Percentiles rank a stretch among this genome's conserved stretches.
Conservation (phyloP, 768 basidiomycete genomes). For the Leccinum incarnatum region DNA sequence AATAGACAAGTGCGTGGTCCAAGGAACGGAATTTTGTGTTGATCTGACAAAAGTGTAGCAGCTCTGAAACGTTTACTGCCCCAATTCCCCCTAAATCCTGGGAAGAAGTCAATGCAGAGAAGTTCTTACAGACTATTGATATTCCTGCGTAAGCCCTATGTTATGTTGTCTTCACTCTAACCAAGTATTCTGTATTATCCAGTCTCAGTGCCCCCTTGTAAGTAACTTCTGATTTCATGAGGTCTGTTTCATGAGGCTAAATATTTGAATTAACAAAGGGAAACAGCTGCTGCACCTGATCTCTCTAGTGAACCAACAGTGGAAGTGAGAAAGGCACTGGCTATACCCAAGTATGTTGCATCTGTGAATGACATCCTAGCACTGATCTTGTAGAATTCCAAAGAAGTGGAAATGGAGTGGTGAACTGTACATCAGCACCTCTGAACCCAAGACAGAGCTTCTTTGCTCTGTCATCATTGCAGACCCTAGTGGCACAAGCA, state of each 20-base stretch:
- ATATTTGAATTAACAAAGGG: conserved; percentile 13
- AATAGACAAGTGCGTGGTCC: conserved; percentile 16
- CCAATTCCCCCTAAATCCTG: conserved; percentile 19
- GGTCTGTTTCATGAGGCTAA: background rate
- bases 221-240: conserved; percentile 3
- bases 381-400: conserved; percentile 40
- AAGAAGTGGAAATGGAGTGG: conserved; percentile 70
- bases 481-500: conserved; percentile 41
- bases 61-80: conserved; percentile 4
- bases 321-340: conserved; percentile 13
- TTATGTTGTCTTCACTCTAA: background rate
- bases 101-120: conserved; percentile 22
- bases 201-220: conserved; percentile 29
- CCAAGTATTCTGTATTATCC: background rate
- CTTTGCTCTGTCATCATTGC: conserved; percentile 50
- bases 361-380: background rate
- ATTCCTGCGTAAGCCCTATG: conserved; percentile 24
- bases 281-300: conserved; percentile 1
- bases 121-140: conserved; percentile 24
- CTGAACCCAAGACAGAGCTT: conserved; percentile 36
- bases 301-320: conserved; percentile 3
- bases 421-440: conserved; percentile 43
- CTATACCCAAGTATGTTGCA: conserved; percentile 27
- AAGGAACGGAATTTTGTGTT: background rate
- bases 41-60: conserved; percentile 1